Evolutionary conservation across 2,329 filamentous ascomycete species (phyloP).

Genomic region (Beauveria sp.): DNA sequence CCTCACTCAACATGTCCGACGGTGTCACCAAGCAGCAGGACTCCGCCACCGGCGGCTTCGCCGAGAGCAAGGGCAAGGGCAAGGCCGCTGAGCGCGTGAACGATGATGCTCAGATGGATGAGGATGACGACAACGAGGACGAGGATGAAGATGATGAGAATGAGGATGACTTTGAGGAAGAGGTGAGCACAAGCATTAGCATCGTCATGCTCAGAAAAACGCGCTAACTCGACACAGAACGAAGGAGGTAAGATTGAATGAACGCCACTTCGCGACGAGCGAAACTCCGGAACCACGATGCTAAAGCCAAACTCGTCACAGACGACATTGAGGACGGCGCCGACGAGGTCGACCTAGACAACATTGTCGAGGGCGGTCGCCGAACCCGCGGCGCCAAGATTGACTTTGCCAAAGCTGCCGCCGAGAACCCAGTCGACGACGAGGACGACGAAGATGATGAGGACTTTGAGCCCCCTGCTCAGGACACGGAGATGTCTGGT

Average conservation of each 20-base stretch:
- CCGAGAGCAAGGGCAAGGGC: constrained; percentile 77
- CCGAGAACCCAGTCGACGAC: constrained; percentile 66
- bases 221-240: constrained; percentile 18
- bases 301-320: constrained; percentile 11
- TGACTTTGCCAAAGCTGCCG: constrained; percentile 85
- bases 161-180: constrained; percentile 14
- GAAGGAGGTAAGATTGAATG: constrained; percentile 22
- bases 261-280: constrained; percentile 1
- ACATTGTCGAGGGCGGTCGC: constrained; percentile 71
- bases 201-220: not conserved
- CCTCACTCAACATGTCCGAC: constrained; percentile 36
- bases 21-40: constrained; percentile 43
- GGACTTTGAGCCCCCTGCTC: constrained; percentile 54
- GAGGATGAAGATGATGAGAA: constrained; percentile 58
- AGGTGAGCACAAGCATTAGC: constrained; percentile 18
- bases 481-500: constrained; percentile 60
- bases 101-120: constrained; percentile 62
- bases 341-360: constrained; percentile 83
- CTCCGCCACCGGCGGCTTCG: constrained; percentile 31
- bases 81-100: constrained; percentile 53
- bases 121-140: constrained; percentile 66
- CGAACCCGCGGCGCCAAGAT: constrained; percentile 90
- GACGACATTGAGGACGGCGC: constrained; percentile 69
- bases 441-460: constrained; percentile 75
- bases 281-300: not conserved